A percentile compares a stretch with the other conserved stretches of the same genome.
These are phyloP conservation scores for Sclerotinia sclerotiorum DNA, from an alignment of 2,329 filamentous ascomycete species.

Conservation along the genomic window DNA sequence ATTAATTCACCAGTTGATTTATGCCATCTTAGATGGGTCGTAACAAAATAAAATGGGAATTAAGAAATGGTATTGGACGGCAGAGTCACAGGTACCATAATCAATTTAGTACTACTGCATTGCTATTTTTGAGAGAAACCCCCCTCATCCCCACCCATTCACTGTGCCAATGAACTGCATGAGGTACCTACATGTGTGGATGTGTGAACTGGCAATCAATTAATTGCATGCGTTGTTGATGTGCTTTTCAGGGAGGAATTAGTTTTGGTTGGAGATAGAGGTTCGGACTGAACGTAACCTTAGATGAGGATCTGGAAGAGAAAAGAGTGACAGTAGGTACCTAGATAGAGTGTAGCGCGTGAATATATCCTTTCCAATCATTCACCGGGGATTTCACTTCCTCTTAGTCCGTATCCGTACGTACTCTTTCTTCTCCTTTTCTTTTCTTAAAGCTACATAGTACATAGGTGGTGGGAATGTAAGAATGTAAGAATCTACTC, in stretches of 20 bases:
- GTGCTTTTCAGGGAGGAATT: conserved; percentile 8
- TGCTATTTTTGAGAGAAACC: conserved; percentile 3
- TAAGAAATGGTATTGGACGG: background rate
- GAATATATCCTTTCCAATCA: background rate
- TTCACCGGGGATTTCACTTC: background rate
- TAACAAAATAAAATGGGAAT: background rate
- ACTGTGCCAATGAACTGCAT: conserved; percentile 8
- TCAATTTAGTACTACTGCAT: conserved; percentile 5
- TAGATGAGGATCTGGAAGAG: background rate
- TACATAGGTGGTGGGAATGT: background rate
- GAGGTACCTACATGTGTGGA: conserved; percentile 2
- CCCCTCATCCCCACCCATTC: background rate
- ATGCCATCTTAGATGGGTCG: background rate
- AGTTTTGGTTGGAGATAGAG: background rate
- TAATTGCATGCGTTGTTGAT: conserved; percentile 8
- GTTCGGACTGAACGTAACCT: background rate
- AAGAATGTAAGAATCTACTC: background rate
- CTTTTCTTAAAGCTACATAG: background rate
- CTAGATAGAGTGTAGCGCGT: background rate
- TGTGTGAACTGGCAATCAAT: background rate
- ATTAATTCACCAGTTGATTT: background rate
- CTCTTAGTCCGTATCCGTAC: background rate
- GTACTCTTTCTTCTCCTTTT: background rate
- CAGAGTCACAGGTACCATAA: background rate
- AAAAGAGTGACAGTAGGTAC: background rate